Evolutionary conservation across 2,329 filamentous ascomycete genomes (phyloP).

Genomic region (Eurotiales sp.): DNA sequence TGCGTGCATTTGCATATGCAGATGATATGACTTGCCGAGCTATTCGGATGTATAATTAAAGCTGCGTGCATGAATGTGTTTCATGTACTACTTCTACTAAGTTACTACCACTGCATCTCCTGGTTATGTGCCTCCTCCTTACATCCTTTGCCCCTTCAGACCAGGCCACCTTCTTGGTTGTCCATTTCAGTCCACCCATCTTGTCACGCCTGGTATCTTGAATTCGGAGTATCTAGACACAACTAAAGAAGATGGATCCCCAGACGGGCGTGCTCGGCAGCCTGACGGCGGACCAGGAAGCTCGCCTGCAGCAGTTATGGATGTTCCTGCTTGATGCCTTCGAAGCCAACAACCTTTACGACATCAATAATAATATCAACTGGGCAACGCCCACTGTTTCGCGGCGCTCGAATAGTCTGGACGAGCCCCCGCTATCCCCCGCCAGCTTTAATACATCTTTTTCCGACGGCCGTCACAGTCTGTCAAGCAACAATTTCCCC

Average conservation of each 20-base stretch:
- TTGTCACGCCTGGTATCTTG: not conserved
- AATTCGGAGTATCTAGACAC: not conserved
- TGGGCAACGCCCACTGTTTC: conserved; percentile 37
- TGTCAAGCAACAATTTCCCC: conserved; percentile 4
- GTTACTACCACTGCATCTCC: no score
- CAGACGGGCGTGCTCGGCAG: conserved; percentile 70
- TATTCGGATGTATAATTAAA: not conserved
- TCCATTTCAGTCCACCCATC: not conserved
- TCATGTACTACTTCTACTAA: conserved; percentile 6
- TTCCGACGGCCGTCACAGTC: conserved; percentile 5
- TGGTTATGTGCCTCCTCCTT: not conserved
- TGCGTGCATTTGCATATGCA: no score
- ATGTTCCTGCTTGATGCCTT: conserved; percentile 63
- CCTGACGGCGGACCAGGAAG: conserved; percentile 78
- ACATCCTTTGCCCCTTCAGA: not conserved
- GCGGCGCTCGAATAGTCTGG: conserved; percentile 7
- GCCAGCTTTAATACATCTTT: conserved; percentile 11
- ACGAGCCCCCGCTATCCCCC: conserved; percentile 11
- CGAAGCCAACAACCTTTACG: conserved; percentile 27
- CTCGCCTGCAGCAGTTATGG: conserved; percentile 86
- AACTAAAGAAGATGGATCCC: conserved; percentile 2
- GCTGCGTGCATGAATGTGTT: conserved; percentile 7
- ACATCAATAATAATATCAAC: conserved; percentile 43
- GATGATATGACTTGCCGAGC: conserved; percentile 7
- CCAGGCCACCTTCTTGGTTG: no score